phyloP scores from a whole-genome alignment of 768 basidiomycete genomes.

The Steccherinum ochraceum region DNA sequence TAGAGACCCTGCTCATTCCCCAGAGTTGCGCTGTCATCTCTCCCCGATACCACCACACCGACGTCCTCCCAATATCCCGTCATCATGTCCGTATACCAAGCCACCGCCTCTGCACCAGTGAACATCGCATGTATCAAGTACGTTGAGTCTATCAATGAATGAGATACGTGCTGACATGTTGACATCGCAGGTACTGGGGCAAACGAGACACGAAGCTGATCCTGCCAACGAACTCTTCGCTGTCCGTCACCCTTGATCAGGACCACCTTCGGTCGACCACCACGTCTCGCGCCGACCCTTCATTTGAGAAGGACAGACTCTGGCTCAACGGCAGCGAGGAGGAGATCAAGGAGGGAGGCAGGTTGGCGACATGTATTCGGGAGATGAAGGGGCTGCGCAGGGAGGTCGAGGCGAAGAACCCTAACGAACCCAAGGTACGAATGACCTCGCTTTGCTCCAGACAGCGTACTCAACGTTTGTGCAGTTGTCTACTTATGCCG shows the following conservation, averaged over 20 bases:
- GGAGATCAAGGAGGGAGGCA: constrained; percentile 73
- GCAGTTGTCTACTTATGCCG: constrained; percentile 62
- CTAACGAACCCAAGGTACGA: constrained; percentile 59
- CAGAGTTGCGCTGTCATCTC: not conserved
- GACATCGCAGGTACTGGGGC: constrained; percentile 85
- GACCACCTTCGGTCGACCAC: constrained; percentile 94
- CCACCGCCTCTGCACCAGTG: constrained; percentile 88
- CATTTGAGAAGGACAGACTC: constrained; percentile 69
- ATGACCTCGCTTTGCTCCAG: constrained; percentile 4
- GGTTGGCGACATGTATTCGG: constrained; percentile 77
- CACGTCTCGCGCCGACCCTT: constrained; percentile 76
- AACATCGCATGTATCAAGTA: constrained; percentile 99
- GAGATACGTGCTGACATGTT: not conserved
- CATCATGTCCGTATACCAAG: constrained; percentile 64
- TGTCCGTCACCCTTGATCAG: constrained; percentile 96
- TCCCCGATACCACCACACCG: no score
- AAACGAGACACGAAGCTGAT: constrained; percentile 95
- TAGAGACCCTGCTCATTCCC: not conserved
- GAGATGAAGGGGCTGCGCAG: constrained; percentile 81
- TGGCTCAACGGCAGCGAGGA: constrained; percentile 97
- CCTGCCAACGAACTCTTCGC: constrained; percentile 94
- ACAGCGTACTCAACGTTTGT: constrained; percentile 7
- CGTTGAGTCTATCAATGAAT: constrained; percentile 14
- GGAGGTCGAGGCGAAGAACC: constrained; percentile 65
- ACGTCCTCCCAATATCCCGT: constrained; percentile 7